Conservation (phyloP, 176 grass and related monocot genomes). For the Typha latifolia region DNA sequence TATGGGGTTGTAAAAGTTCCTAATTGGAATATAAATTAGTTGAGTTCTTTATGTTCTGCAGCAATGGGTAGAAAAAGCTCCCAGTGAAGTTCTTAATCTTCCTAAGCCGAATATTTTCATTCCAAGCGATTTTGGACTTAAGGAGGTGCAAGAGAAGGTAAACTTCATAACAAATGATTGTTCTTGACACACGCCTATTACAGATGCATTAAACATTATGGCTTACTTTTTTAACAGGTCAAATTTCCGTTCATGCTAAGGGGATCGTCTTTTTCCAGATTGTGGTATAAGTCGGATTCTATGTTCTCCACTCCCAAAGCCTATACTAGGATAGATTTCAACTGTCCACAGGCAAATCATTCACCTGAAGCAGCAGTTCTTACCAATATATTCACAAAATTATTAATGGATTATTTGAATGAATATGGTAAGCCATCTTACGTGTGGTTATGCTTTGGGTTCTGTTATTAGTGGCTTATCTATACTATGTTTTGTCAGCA, state of each 20-base stretch:
- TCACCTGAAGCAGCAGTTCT: constrained; percentile 83
- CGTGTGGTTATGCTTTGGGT: background rate
- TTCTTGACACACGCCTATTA: background rate
- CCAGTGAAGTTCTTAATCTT: constrained; percentile 58
- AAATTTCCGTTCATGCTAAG: constrained; percentile 63
- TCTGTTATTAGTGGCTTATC: background rate
- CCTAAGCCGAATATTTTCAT: constrained; percentile 89
- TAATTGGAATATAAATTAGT: constrained; percentile 45
- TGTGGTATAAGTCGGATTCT: constrained; percentile 89
- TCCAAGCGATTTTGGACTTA: constrained; percentile 67
- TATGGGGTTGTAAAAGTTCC: constrained; percentile 74
- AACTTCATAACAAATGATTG: background rate
- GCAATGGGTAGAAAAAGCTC: constrained; percentile 75
- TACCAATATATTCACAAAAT: constrained; percentile 67
- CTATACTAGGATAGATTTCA: constrained; percentile 75
- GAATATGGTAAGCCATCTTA: constrained; percentile 55
- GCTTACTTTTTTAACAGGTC: constrained; percentile 33
- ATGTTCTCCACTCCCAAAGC: constrained; percentile 83
- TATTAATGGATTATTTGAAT: constrained; percentile 98
- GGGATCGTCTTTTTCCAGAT: constrained; percentile 69
- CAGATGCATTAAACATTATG: background rate
- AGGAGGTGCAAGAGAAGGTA: constrained; percentile 66
- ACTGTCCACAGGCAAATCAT: constrained; percentile 58
- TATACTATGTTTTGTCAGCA: too few species aligned
- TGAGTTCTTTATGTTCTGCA: background rate